Evolutionary conservation across 75 land plant genomes (phyloP), one percentile per base, ranked within the genome.

Genomic region (Picea glauca): DNA sequence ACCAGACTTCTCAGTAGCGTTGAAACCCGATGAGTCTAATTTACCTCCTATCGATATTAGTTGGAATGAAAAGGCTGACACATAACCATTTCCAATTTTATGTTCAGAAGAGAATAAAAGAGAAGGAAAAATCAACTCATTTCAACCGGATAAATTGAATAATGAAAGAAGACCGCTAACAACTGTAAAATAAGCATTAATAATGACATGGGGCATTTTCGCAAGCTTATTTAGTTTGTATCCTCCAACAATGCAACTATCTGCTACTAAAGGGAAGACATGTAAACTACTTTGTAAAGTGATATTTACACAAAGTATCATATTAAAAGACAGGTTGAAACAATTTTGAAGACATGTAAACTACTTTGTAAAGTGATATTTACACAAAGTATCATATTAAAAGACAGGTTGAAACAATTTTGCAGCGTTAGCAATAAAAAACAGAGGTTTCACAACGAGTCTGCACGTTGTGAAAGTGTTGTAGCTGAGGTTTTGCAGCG

Each of bases 1-100:
- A 79, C 98, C 98, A 8, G 98, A 95, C 73, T 95, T 95, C 77
- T 84, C 88, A 21, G 31, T 95, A 76, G 93, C 98, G 20, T 80
- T 95, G 63, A 88, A 93, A 82, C 94, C 98, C 11, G 92, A 91
- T 66, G 92, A 91, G 2, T 93, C 82, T 73, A 80, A 78, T 30
- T 91, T 95, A 79, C 98, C 98, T 62, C 46, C 87, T 18, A 76
- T 88, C 30, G 91, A 95, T 74, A 70, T 85, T 1, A 81, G 81
- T 5, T 95, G 98, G 98, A 82, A 75, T 5, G 64, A 17, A 62
- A 54, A 77, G 35, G 67, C n/a, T 70, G 54, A 70, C 50, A 20
- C 11, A 21, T 23, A 70, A 43, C 54, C 33, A 43, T 70, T 43
- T 20, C 3, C 54, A n/a, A 46, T 70, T 40, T 43, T 56, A 43